Percentiles rank a stretch among this genome's conserved stretches.
Evolutionary conservation across 2,329 filamentous ascomycete species (phyloP).

Genomic region (Phaeosphaeria sp.): DNA sequence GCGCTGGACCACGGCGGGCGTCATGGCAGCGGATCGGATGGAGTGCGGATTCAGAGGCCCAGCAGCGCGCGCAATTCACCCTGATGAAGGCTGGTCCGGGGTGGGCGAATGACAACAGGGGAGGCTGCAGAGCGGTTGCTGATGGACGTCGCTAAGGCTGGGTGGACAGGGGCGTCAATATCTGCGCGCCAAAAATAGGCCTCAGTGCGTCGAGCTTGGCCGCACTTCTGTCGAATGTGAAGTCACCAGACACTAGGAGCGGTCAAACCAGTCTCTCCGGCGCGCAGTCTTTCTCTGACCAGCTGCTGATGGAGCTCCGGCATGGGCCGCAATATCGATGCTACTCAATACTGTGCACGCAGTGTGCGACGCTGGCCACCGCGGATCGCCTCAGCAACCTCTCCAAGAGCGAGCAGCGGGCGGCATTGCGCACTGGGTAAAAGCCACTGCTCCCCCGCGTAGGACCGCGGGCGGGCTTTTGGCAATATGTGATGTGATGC

Average conservation of each 20-base stretch:
- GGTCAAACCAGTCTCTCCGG: background rate
- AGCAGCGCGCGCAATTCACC: slow-evolving; percentile 25
- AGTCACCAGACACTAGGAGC: background rate
- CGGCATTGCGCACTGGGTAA: slow-evolving; percentile 12
- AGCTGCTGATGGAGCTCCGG: slow-evolving; percentile 5
- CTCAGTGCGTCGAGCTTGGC: slow-evolving; percentile 18
- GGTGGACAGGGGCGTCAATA: slow-evolving; percentile 29
- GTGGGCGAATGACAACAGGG: slow-evolving; percentile 17
- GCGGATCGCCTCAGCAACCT: background rate
- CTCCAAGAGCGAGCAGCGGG: background rate
- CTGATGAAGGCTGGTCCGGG: slow-evolving; percentile 23
- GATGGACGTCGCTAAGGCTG: slow-evolving; percentile 32
- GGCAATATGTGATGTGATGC: slow-evolving; percentile 14
- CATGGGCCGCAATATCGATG: slow-evolving; percentile 3
- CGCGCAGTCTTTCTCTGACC: slow-evolving; percentile 9
- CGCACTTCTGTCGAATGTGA: background rate
- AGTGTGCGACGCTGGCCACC: background rate
- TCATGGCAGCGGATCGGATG: slow-evolving; percentile 5
- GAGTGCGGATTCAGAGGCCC: slow-evolving; percentile 12
- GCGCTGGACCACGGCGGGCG: background rate
- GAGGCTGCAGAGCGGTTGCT: slow-evolving; percentile 16
- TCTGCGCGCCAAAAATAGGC: slow-evolving; percentile 37
- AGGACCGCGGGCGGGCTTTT: slow-evolving; percentile 2
- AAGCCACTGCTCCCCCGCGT: slow-evolving; percentile 11
- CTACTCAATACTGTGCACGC: slow-evolving; percentile 6